Evolutionary conservation across 116 monocot genomes (phyloP), one percentile per base, ranked within the genome.

Genomic region (Cymodocea nodosa): DNA sequence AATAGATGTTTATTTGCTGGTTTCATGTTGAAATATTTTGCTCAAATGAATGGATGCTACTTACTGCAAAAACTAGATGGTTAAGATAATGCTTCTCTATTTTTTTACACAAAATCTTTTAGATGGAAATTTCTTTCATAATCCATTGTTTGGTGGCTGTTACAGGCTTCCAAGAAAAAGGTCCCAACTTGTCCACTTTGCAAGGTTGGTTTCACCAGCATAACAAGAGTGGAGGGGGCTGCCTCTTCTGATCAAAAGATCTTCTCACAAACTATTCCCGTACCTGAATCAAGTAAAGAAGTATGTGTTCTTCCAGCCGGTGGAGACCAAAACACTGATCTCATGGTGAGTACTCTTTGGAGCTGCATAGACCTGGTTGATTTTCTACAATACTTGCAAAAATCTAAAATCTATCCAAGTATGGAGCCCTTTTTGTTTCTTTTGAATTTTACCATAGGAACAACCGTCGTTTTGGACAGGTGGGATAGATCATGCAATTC

Each of bases 101-200:
- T 9, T 44, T 44, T 44, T 7, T 54, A 1, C 6, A 16, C 12
- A 23, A 15, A 25, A 57, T 13, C 13, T 11, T 37, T 3, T 62
- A 18, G 39, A 19, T 35, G 37, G 62, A 62, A 62, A 62, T 62
- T 18, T 48, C 49, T 15, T 50, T 50, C 22, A 23, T 23, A 64
- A 20, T 64, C 18, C 15, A 48, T 6, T 23, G 9, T 44, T 60
- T 35, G 7, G 17, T 50, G 50, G 30, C 17, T 62, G 8, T 65
- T 35, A 24, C 74, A 94, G 94, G 73, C 61, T 24, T 74, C 84
- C 15, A 82, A 71, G 65, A 77, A 82, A 17, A 86, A 78, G 75
- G 63, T 69, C 6, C 66, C 84, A 64, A 84, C 89, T 18, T 94
- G 94, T 62, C 94, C 94, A 65, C 84, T 94, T 55, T 94, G 94